Conservation (phyloP, 768 basidiomycete species). For the Trametes cubensis region DNA sequence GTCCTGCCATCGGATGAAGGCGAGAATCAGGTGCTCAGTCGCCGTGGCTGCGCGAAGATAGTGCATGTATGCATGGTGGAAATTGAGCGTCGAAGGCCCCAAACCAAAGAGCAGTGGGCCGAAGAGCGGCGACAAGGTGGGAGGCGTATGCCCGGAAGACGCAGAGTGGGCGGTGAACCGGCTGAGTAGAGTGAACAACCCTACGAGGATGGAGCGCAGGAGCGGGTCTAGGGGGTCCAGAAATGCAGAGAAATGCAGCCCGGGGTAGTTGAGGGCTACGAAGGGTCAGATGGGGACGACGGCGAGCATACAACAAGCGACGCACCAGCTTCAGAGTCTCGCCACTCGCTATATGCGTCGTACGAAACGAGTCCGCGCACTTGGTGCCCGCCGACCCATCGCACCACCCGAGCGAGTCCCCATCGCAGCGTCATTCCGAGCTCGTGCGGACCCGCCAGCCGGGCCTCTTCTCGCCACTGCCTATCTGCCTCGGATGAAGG, state of each 20-base stretch:
- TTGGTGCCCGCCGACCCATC: slow-evolving; percentile 68
- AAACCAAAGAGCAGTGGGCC: slow-evolving; percentile 90
- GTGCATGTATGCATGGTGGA: slow-evolving; percentile 60
- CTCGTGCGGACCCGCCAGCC: slow-evolving; percentile 84
- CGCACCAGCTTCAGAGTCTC: slow-evolving; percentile 81
- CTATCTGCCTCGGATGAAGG: slow-evolving; percentile 45
- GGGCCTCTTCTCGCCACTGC: slow-evolving; percentile 78
- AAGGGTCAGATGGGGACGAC: slow-evolving; percentile 5
- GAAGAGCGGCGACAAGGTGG: slow-evolving; percentile 86
- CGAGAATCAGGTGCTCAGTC: slow-evolving; percentile 90
- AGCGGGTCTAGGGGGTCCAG: slow-evolving; percentile 55
- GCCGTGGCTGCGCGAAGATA: slow-evolving; percentile 86
- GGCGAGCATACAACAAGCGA: slow-evolving; percentile 26
- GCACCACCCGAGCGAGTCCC: slow-evolving; percentile 81
- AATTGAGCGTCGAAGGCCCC: slow-evolving; percentile 50
- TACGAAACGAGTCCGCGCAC: slow-evolving; percentile 85
- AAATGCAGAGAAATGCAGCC: slow-evolving; percentile 73
- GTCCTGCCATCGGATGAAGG: slow-evolving; percentile 85
- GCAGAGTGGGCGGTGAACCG: slow-evolving; percentile 83
- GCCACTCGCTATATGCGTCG: slow-evolving; percentile 83
- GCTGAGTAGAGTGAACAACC: slow-evolving; percentile 78
- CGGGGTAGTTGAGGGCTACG: slow-evolving; percentile 65
- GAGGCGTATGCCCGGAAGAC: slow-evolving; percentile 87
- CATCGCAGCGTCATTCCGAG: slow-evolving; percentile 92
- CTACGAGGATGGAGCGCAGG: slow-evolving; percentile 61